These are phyloP conservation scores for Ceratocystiopsis sp. DNA, from an alignment of 2,329 filamentous ascomycete genomes.

Conservation along the genomic window DNA sequence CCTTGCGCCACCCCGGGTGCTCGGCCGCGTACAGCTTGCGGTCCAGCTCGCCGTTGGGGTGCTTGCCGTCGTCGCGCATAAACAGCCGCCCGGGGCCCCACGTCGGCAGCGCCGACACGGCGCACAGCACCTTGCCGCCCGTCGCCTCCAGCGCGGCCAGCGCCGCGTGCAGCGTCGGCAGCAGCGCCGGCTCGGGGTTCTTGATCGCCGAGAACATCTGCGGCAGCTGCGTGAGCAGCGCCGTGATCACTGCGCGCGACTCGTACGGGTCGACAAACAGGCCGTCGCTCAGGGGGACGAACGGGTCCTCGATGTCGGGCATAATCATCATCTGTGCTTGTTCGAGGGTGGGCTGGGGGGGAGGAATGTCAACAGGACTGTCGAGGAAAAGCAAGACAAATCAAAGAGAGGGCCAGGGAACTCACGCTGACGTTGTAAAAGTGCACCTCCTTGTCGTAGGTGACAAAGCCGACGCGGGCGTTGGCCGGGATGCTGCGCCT, in stretches of 20 bases:
- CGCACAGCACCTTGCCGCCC: conserved; percentile 84
- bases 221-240: conserved; percentile 70
- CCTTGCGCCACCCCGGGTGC: conserved; percentile 72
- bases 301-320: conserved; percentile 93
- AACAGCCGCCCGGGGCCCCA: conserved; percentile 79
- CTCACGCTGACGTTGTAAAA: conserved; percentile 88
- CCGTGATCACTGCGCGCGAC: conserved; percentile 65
- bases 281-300: conserved; percentile 78
- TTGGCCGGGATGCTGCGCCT: conserved; percentile 52
- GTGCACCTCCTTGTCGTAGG: conserved; percentile 90
- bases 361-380: no score
- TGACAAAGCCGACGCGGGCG: conserved; percentile 83
- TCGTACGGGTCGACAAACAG: conserved; percentile 91
- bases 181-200: conserved; percentile 74
- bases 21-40: conserved; percentile 87
- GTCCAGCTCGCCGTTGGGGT: conserved; percentile 72
- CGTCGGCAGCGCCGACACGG: conserved; percentile 72
- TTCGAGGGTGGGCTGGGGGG: conserved; percentile 47
- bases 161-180: conserved; percentile 71
- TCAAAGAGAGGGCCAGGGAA: conserved; percentile 14
- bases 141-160: conserved; percentile 70
- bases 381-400: neutral
- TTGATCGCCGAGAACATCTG: conserved; percentile 76
- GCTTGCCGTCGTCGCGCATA: conserved; percentile 74
- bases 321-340: conserved; percentile 97